Evolutionary conservation across 140 eudicot genomes (phyloP), one percentile per base, ranked within the genome.

Genomic region (Cichorium intybus): DNA sequence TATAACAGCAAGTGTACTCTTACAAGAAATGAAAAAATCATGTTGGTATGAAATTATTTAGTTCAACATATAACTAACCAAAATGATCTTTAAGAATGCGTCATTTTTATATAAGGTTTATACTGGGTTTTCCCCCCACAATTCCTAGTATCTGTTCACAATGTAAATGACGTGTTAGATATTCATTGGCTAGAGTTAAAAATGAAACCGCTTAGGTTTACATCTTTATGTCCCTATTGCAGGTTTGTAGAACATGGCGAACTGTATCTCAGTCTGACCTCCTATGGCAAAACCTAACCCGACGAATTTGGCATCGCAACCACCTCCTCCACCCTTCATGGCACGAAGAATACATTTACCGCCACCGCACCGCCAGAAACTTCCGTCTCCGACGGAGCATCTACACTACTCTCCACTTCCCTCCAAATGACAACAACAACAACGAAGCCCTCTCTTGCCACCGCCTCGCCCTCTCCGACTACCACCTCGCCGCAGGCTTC

Each of bases 201-300:
- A 35, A 35, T 9, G 1, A 35, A n/a, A n/a, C n/a, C n/a, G n/a
- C n/a, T n/a, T n/a, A n/a, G n/a, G 41, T 34, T 34, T 34, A 34
- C 12, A 37, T 28, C 9, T 48, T 49, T 34, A 66, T 7, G 16
- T 48, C 61, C 16, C 21, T 46, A 34, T 66, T 71, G 61, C 87
- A 85, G 97, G 97, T 89, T 2, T 89, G 97, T 72, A 70, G 86
- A 7, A 86, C 91, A 17, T 89, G 97, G 97, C 80, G 83, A 74
- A 84, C 85, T 0, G 82, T 77, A 43, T 89, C 97, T 1, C 81
- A 73, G 4, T 89, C 97, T 5, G 91, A 89, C 54, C 81, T 79
- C 45, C 77, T 89, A 45, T 89, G 97, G 97, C 95, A 81, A 45
- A 81, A 73, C 70, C 81, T 89, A 10, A 81, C 86, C 4, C 84